Percentiles rank a stretch among this genome's conserved stretches.
phyloP scores from a whole-genome alignment of 306 rosid species.

The Pyrus bretschneideri region DNA sequence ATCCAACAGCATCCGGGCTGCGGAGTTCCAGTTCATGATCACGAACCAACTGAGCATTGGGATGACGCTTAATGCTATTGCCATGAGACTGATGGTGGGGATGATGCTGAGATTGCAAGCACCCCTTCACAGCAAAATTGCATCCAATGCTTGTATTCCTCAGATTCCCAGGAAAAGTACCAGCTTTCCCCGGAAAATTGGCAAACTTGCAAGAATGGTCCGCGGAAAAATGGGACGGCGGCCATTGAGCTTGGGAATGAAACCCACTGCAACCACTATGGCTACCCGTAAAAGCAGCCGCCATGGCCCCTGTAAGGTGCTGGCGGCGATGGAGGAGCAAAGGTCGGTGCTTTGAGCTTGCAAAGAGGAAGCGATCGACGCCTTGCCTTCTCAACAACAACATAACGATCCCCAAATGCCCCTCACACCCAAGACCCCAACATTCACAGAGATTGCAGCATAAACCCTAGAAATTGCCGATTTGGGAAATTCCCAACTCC shows the following conservation, averaged over 20 bases:
- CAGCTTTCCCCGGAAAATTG: not conserved
- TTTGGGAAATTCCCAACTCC: not conserved
- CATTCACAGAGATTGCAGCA: not conserved
- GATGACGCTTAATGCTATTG: slow-evolving; percentile 10
- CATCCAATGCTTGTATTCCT: not conserved
- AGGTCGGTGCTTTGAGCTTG: not conserved
- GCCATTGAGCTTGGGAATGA: not conserved
- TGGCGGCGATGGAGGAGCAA: not conserved
- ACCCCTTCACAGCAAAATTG: slow-evolving; percentile 19
- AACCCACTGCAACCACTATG: not conserved
- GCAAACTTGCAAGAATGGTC: not conserved
- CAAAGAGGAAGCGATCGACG: not conserved
- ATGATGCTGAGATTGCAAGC: slow-evolving; percentile 20
- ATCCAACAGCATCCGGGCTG: slow-evolving; percentile 2
- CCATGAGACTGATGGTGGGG: not conserved
- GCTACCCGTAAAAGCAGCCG: slow-evolving; percentile 7
- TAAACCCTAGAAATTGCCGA: slow-evolving; percentile 7
- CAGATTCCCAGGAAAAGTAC: not conserved
- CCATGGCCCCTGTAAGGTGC: slow-evolving; percentile 1
- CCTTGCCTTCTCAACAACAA: slow-evolving; percentile 17
- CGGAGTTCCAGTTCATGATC: slow-evolving; percentile 27
- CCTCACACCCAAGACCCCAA: not conserved
- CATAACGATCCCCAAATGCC: slow-evolving; percentile 21
- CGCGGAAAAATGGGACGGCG: not conserved
- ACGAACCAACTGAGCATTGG: slow-evolving; percentile 31